Evolutionary conservation across 768 basidiomycete species (phyloP).

Genomic region (Baorangia bicolor): DNA sequence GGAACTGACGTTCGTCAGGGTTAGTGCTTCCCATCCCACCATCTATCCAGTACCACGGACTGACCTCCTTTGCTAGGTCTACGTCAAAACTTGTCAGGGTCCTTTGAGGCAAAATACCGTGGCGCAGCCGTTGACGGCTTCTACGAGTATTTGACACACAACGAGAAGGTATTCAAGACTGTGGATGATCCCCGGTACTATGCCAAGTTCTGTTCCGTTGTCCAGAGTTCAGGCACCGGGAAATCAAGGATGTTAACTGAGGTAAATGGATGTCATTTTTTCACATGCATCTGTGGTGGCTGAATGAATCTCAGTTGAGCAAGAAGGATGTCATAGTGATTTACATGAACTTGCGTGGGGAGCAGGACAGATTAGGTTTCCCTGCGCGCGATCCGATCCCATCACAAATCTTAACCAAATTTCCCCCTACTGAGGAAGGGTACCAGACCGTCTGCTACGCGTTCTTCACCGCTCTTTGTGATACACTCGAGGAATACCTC

Average conservation of each 20-base stretch:
- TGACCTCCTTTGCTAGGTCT: neutral
- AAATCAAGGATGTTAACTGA: constrained; percentile 11
- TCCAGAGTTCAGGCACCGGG: constrained; percentile 13
- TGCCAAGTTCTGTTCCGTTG: no score
- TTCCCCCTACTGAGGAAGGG: neutral
- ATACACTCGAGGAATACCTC: neutral
- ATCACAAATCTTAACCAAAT: constrained; percentile 9
- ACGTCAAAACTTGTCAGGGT: neutral
- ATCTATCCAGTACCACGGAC: neutral
- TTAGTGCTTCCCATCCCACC: neutral
- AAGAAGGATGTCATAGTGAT: no score
- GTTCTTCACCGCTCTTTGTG: constrained; percentile 16
- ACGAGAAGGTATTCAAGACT: constrained; percentile 3
- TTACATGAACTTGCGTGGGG: constrained; percentile 15
- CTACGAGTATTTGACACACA: constrained; percentile 13
- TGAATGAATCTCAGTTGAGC: no score
- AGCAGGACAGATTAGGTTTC: constrained; percentile 1
- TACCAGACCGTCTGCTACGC: constrained; percentile 9
- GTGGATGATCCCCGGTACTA: neutral
- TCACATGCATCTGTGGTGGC: neutral
- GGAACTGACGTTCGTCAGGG: neutral
- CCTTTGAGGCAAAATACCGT: neutral
- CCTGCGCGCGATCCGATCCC: constrained; percentile 15
- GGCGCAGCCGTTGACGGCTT: constrained; percentile 11
- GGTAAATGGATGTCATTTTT: neutral